Conservation (phyloP, 306 rosid genomes). For the Hippophae tibetana region DNA sequence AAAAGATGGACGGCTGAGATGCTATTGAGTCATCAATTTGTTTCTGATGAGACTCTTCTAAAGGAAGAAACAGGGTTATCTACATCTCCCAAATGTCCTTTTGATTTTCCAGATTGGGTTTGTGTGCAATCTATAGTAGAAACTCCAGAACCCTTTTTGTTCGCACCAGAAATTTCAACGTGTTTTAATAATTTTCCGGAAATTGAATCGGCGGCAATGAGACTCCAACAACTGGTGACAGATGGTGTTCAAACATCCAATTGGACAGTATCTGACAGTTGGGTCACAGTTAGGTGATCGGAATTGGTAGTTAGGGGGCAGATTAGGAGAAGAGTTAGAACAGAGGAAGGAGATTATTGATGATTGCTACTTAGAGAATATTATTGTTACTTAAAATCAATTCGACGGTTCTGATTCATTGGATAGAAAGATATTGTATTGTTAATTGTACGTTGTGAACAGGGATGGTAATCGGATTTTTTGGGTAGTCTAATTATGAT, state of each 20-base stretch:
- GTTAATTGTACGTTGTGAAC: background rate
- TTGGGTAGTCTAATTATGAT: background rate
- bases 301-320: slow-evolving; percentile 3
- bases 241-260: slow-evolving; percentile 4
- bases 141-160: slow-evolving; percentile 2
- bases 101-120: slow-evolving; percentile 55
- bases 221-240: slow-evolving; percentile 32
- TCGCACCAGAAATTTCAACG: slow-evolving; percentile 25
- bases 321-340: no score
- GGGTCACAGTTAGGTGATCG: slow-evolving; percentile 41
- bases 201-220: slow-evolving; percentile 16
- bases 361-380: background rate
- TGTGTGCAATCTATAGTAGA: slow-evolving; percentile 17
- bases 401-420: slow-evolving; percentile 16
- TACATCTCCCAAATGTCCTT: slow-evolving; percentile 48
- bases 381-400: background rate
- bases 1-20: slow-evolving; percentile 75
- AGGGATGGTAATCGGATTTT: background rate
- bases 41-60: slow-evolving; percentile 13
- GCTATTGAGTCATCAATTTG: slow-evolving; percentile 59
- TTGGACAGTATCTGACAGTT: slow-evolving; percentile 44
- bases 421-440: slow-evolving; percentile 1
- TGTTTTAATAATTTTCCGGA: background rate
- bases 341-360: slow-evolving; percentile 5
- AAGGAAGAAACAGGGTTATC: background rate